These are phyloP conservation scores for Neospermospora avenae DNA, from an alignment of 2,329 filamentous ascomycete species.

Conservation along the genomic window DNA sequence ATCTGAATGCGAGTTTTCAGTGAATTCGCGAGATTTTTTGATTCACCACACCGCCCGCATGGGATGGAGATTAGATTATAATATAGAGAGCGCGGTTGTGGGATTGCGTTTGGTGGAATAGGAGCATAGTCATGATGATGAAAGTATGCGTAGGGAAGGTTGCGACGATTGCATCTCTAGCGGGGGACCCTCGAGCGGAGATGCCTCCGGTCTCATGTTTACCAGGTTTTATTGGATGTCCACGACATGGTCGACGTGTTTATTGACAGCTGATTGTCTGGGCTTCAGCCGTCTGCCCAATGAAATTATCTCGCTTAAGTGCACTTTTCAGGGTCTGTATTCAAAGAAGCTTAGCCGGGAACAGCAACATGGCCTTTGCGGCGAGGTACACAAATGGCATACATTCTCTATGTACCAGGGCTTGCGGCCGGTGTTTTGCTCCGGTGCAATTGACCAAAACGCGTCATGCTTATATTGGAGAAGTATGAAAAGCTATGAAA, in stretches of 20 bases:
- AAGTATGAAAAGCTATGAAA: too few species aligned
- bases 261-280: not conserved
- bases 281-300: not conserved
- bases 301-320: not conserved
- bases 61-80: not conserved
- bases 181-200: not conserved
- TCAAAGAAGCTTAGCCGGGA: not conserved
- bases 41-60: not conserved
- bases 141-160: not conserved
- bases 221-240: not conserved
- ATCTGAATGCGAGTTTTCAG: not conserved
- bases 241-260: not conserved
- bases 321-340: not conserved
- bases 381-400: too few species aligned
- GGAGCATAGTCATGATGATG: not conserved
- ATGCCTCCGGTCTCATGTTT: not conserved
- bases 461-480: too few species aligned
- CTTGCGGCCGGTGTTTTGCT: too few species aligned
- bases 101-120: not conserved
- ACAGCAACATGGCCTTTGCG: too few species aligned
- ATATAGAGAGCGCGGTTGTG: not conserved
- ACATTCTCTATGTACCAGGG: too few species aligned
- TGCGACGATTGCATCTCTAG: not conserved
- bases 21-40: not conserved
- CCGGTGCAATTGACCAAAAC: too few species aligned